Percentiles rank a stretch among this genome's conserved stretches.
phyloP scores from a whole-genome alignment of 805 yeast species.

The Yarrowia divulgata region DNA sequence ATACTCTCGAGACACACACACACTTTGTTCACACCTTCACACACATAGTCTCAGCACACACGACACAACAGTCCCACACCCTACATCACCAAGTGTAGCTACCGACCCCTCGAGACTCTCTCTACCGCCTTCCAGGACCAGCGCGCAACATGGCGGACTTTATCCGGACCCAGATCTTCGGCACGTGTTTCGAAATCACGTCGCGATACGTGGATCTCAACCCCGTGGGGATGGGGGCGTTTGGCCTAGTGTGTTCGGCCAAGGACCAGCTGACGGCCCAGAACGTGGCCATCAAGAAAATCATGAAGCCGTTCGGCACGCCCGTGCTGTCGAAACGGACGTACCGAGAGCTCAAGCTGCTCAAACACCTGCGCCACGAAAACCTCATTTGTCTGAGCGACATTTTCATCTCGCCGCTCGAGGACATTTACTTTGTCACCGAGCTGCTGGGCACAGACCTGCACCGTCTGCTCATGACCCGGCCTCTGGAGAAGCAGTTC shows the following conservation, averaged over 20 bases:
- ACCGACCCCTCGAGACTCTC: constrained; percentile 6
- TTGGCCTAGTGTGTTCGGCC: constrained; percentile 97
- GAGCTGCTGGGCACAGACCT: constrained; percentile 97
- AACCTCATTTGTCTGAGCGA: constrained; percentile 92
- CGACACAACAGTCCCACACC: background rate
- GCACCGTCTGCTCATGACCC: constrained; percentile 85
- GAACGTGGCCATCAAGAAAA: constrained; percentile 95
- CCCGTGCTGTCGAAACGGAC: constrained; percentile 96
- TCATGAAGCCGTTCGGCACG: constrained; percentile 96
- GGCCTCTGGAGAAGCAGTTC: constrained; percentile 95
- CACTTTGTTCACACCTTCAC: too few relatives aligned
- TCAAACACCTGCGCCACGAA: constrained; percentile 94
- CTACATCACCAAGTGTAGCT: background rate
- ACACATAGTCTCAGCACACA: background rate
- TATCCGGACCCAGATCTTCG: constrained; percentile 84
- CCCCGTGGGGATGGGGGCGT: constrained; percentile 99
- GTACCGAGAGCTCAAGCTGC: constrained; percentile 89
- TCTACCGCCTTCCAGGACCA: background rate
- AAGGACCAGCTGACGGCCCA: constrained; percentile 88
- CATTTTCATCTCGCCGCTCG: constrained; percentile 91
- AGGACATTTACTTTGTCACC: constrained; percentile 94
- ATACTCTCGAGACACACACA: constrained; percentile 7
- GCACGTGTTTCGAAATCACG: constrained; percentile 93
- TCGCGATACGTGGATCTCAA: constrained; percentile 80
- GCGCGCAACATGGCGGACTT: constrained; percentile 47